phyloP scores from a whole-genome alignment of 2,329 filamentous ascomycete species.

The Fusarium caatingaense region DNA sequence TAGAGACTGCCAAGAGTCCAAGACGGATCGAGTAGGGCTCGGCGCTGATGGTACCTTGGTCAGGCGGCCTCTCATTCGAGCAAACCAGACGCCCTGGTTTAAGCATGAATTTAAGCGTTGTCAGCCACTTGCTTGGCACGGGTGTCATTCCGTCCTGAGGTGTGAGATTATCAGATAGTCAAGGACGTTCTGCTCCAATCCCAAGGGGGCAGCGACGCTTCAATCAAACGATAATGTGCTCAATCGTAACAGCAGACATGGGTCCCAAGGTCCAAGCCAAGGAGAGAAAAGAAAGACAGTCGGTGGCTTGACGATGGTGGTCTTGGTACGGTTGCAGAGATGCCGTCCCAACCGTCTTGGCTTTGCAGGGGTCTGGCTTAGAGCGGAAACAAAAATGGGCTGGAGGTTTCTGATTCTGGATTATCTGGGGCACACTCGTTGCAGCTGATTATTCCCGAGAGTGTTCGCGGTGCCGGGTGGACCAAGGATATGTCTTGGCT shows the following conservation, averaged over 20 bases:
- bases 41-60: constrained; percentile 32
- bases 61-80: constrained; percentile 40
- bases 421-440: constrained; percentile 42
- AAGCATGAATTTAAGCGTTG: constrained; percentile 65
- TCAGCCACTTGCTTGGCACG: constrained; percentile 59
- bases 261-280: not conserved
- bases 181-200: constrained; percentile 25
- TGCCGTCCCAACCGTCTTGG: constrained; percentile 57
- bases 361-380: constrained; percentile 37
- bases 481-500: constrained; percentile 31
- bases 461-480: constrained; percentile 46
- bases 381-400: constrained; percentile 29
- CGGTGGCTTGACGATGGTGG: constrained; percentile 45
- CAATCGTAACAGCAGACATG: not conserved
- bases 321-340: constrained; percentile 49
- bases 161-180: constrained; percentile 24
- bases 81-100: constrained; percentile 51
- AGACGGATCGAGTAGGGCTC: constrained; percentile 33
- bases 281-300: constrained; percentile 30
- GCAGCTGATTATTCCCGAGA: constrained; percentile 44
- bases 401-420: constrained; percentile 31
- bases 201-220: constrained; percentile 17
- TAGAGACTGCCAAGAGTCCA: constrained; percentile 37
- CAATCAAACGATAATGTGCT: constrained; percentile 15
- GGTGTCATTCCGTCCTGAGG: constrained; percentile 40